Conservation (phyloP, 139 green algal species). For the Raphidocelis subcapitata region DNA sequence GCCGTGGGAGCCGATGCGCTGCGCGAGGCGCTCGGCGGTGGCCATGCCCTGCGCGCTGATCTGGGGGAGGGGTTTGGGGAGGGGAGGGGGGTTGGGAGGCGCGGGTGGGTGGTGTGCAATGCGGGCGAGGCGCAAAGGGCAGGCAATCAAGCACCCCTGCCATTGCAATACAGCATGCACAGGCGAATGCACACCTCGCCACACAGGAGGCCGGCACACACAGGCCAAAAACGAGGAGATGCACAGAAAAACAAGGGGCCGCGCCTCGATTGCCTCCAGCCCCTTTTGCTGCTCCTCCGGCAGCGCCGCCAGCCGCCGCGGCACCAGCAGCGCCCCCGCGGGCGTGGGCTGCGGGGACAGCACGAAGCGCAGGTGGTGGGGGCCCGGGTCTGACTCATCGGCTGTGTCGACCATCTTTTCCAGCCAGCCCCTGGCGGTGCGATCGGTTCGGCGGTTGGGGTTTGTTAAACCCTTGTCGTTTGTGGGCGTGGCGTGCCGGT, state of each 20-base stretch:
- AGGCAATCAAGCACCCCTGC: too few relatives aligned
- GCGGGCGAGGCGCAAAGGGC: too few relatives aligned
- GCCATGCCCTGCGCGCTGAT: conserved; percentile 63
- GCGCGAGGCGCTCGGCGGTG: conserved; percentile 61
- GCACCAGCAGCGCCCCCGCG: conserved; percentile 61
- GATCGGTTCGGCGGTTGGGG: too few relatives aligned
- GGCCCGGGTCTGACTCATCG: conserved; percentile 24
- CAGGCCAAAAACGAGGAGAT: too few relatives aligned
- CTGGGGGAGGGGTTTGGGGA: conserved; percentile 11
- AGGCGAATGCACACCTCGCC: too few relatives aligned
- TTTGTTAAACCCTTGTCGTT: too few relatives aligned
- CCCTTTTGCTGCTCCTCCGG: conserved; percentile 3
- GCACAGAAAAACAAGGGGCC: too few relatives aligned
- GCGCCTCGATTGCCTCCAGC: conserved; percentile 57
- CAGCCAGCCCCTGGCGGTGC: conserved; percentile 51
- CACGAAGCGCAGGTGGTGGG: conserved; percentile 72
- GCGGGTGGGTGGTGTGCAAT: too few relatives aligned
- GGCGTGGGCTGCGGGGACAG: conserved; percentile 70
- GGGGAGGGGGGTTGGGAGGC: too few relatives aligned
- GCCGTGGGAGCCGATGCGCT: conserved; percentile 61
- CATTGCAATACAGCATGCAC: too few relatives aligned
- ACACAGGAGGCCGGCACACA: too few relatives aligned
- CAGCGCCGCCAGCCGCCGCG: conserved; percentile 63
- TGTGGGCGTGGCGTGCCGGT: too few relatives aligned
- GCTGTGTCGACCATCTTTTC: conserved; percentile 84